Base-by-base conservation (phyloP, 1,284 basidiomycete genomes). In the Ustilago nuda region DNA sequence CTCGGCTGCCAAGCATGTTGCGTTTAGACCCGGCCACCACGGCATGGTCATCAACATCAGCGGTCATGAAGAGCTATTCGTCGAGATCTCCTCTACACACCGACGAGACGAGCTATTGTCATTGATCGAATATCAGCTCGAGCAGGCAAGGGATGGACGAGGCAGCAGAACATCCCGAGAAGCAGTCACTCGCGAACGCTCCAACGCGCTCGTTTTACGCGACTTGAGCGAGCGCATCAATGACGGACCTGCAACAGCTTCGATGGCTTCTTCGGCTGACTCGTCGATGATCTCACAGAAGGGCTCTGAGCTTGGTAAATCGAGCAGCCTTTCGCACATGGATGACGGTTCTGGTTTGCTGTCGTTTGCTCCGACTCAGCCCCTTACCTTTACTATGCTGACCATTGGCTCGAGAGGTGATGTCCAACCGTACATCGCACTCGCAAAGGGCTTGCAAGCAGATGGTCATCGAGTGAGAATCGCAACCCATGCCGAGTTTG, bases 41-140 rank as follows among this genome's bases (percentile, higher is more conserved):
- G 96, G 94, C 8, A 89, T 98, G 23, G 91, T 94, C 35, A 88
- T 98, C 66, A 92, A 97, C 60, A 91, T 99, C 76, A 93, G 93
- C 81, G 96, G 96, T 0, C 93, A 98, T 84, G 96, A 98, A 87
- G 96, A 99, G 84, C 63, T 99, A 2, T 99, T 98, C 88, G 92
- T 98, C 78, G 96, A 98, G 86, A 96, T 99, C 83, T 88, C 89
- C 48, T 91, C 91, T 11, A 89, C 91, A 65, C 91, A 93, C 59
- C 91, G 93, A 58, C 90, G 95, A 37, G 89, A 91, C 68, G 90
- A 91, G 4, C 94, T 95, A 82, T 89, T 92, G 17, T 86, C 86
- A 4, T 88, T 94, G 17, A 88, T 99, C 52, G 91, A 95, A 72
- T 88, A 89, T 37, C 93, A 95, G 84, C n/a, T 79, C 13, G 76